These are phyloP conservation scores for Hypericum perforatum DNA, from an alignment of 345 rosid species.

Conservation along the genomic window DNA sequence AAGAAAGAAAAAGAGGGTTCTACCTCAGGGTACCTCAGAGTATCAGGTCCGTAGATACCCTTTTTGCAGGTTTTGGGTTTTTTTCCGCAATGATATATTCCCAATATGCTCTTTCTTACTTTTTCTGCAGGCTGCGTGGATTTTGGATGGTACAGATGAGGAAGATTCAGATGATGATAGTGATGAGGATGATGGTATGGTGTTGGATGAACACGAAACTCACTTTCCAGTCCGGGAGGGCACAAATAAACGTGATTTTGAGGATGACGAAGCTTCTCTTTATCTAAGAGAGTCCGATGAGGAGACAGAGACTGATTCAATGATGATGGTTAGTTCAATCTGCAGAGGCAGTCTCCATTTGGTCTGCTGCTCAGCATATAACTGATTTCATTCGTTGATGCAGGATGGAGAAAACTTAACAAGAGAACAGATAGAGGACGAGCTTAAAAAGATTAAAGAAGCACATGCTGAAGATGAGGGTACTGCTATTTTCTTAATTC, in stretches of 20 bases:
- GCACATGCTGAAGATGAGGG: slow-evolving; percentile 92
- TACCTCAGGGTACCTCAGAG: slow-evolving; percentile 89
- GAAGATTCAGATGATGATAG: slow-evolving; percentile 42
- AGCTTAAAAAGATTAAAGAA: slow-evolving; percentile 67
- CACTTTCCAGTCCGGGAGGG: slow-evolving; percentile 29
- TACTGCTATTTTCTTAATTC: slow-evolving; percentile 21
- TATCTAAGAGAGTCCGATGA: slow-evolving; percentile 52
- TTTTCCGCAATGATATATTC: background rate
- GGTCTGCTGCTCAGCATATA: background rate
- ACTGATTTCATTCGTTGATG: slow-evolving; percentile 10
- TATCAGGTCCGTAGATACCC: slow-evolving; percentile 49
- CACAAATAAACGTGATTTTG: slow-evolving; percentile 30
- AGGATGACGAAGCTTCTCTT: slow-evolving; percentile 55
- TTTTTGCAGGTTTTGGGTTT: background rate
- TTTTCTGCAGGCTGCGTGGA: slow-evolving; percentile 87
- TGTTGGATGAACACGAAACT: slow-evolving; percentile 52
- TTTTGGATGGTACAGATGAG: slow-evolving; percentile 60
- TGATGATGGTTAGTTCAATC: slow-evolving; percentile 56
- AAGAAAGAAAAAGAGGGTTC: slow-evolving; percentile 43
- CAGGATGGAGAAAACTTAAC: slow-evolving; percentile 84
- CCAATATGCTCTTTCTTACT: background rate
- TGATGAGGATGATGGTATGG: slow-evolving; percentile 60
- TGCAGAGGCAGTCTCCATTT: background rate
- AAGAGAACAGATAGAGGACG: slow-evolving; percentile 70
- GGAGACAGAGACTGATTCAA: slow-evolving; percentile 70